These are phyloP conservation scores for Ophiostoma perfectum DNA, from an alignment of 2,329 filamentous ascomycete genomes.

Conservation along the genomic window DNA sequence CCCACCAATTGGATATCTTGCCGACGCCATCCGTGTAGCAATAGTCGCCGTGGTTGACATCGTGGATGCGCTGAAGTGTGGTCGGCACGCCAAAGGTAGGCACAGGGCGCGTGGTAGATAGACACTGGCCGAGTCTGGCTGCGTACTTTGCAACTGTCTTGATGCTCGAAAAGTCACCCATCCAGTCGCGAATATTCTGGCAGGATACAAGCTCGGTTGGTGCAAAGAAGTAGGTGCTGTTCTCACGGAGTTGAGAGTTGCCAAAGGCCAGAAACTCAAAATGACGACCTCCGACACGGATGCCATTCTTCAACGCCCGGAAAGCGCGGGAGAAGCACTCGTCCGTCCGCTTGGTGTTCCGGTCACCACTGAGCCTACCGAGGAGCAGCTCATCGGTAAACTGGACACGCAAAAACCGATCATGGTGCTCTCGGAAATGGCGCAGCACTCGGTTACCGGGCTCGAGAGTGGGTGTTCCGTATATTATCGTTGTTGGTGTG, in stretches of 20 bases:
- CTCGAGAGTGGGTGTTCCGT: constrained; percentile 72
- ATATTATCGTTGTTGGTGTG: constrained; percentile 78
- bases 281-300: constrained; percentile 71
- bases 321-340: constrained; percentile 70
- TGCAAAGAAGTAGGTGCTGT: constrained; percentile 89
- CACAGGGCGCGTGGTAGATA: constrained; percentile 83
- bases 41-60: constrained; percentile 58
- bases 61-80: constrained; percentile 54
- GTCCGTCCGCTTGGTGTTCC: constrained; percentile 53
- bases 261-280: constrained; percentile 93
- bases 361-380: constrained; percentile 54
- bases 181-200: constrained; percentile 72
- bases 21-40: constrained; percentile 91
- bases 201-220: constrained; percentile 62
- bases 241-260: constrained; percentile 89
- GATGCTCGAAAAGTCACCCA: constrained; percentile 81
- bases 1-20: constrained; percentile 76
- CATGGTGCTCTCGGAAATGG: constrained; percentile 59
- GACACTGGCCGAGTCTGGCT: constrained; percentile 86
- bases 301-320: constrained; percentile 68
- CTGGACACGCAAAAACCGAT: constrained; percentile 82
- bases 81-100: constrained; percentile 55
- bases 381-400: constrained; percentile 74
- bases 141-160: constrained; percentile 81
- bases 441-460: constrained; percentile 83